A percentile compares a stretch with the other conserved stretches of the same genome.
Conservation (phyloP, 1,139 yeast species). For the Geotrichum cucujoidarum region DNA sequence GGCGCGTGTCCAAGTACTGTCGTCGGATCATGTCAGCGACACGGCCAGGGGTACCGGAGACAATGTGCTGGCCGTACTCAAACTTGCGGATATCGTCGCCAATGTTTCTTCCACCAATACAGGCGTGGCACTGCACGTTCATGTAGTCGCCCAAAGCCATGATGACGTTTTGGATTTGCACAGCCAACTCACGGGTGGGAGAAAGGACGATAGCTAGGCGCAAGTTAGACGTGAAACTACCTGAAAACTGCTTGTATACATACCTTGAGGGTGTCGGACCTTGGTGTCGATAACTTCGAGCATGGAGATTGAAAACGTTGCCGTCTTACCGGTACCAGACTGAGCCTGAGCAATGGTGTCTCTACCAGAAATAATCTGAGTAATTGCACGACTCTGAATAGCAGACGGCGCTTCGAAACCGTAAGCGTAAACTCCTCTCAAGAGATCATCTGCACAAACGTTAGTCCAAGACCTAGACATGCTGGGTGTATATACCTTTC, state of each 20-base stretch:
- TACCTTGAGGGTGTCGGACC: conserved; percentile 41
- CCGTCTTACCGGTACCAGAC: conserved; percentile 99
- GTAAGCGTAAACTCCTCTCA: conserved; percentile 75
- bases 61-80: conserved; percentile 89
- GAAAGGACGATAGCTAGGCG: conserved; percentile 82
- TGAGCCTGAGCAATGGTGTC: conserved; percentile 99
- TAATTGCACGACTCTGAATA: conserved; percentile 96
- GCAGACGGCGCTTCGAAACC: conserved; percentile 98
- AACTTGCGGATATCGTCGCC: conserved; percentile 89
- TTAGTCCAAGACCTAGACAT: neutral
- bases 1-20: conserved; percentile 82
- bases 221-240: neutral
- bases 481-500: conserved; percentile 15
- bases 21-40: conserved; percentile 96
- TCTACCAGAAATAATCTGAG: conserved; percentile 93
- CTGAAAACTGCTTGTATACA: neutral
- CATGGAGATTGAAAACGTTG: conserved; percentile 96
- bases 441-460: conserved; percentile 17
- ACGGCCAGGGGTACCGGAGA: conserved; percentile 99
- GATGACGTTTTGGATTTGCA: conserved; percentile 96
- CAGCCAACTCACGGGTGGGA: conserved; percentile 98
- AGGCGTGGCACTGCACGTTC: conserved; percentile 92
- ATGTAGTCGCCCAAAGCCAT: conserved; percentile 90
- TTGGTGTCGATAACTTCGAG: conserved; percentile 78
- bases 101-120: conserved; percentile 96